Base-by-base conservation (phyloP, 2,329 filamentous ascomycete genomes). In the Colletotrichum gloeosporioides region DNA sequence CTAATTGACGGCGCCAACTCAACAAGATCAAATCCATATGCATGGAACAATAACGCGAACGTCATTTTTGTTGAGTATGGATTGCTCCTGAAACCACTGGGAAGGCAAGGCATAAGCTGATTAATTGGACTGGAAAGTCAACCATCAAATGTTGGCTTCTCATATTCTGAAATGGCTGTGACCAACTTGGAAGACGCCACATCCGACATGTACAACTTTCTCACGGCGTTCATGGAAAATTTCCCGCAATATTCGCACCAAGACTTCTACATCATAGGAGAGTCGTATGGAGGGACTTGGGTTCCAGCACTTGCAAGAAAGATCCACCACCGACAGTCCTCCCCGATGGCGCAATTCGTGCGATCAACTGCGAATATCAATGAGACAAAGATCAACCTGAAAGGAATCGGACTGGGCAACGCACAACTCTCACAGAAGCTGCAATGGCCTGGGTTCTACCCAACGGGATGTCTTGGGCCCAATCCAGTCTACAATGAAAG, bases 201-300 rank as follows among this genome's bases (percentile, higher is more conserved):
- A 22, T 39, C 57, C 4, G 57, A 70, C 32, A 64, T 70, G 68
- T 70, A 64, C 34, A 13, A 2, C 32, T 70, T 70, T 18, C 34
- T 70, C 10, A 61, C 68, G 6, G 68, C 55, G 9, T 70, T 70
- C 55, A 62, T 70, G 55, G 34, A 16, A 3, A 32, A 3, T 3
- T 70, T 62, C 13, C 68, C 68, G 4, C 32, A 49, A 25, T 70
- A 62, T 32, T 39, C 68, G 25, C 27, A 27, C 0, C 68, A 70
- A 44, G 57, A 70, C 29, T 70, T 70, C 22, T 70, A 70, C 36
- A 70, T 70, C n/a, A 25, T 70, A 9, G 68, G 68, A 25, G 68
- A 70, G n/a, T 70, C 68, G 1, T 61, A 25, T 34, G 55, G 57
- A 8, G 68, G 68, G 22, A 62, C 57, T 0, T 70, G 34, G 32